A percentile compares a stretch with the other conserved stretches of the same genome.
These are phyloP conservation scores for Rachicladosporium sp. DNA, from an alignment of 2,329 filamentous ascomycete genomes.

Conservation along the genomic window DNA sequence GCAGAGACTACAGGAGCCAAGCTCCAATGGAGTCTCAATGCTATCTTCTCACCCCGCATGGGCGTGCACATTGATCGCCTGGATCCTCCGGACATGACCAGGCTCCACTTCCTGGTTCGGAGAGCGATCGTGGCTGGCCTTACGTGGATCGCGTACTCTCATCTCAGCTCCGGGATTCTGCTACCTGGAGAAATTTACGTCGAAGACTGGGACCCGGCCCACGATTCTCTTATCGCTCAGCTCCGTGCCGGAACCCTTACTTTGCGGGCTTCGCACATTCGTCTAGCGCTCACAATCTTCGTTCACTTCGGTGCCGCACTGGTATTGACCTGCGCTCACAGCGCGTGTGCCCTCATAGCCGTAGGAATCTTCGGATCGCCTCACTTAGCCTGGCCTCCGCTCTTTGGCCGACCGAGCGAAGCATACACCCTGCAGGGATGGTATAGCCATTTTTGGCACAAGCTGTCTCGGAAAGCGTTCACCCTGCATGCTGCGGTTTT, in stretches of 20 bases:
- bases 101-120: neutral
- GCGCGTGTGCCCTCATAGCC: slow-evolving; percentile 2
- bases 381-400: slow-evolving; percentile 1
- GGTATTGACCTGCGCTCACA: slow-evolving; percentile 1
- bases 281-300: slow-evolving; percentile 1
- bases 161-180: slow-evolving; percentile 1
- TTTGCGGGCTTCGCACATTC: neutral
- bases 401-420: slow-evolving; percentile 1
- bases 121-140: neutral
- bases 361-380: slow-evolving; percentile 3
- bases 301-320: slow-evolving; percentile 2
- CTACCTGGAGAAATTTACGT: neutral
- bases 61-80: slow-evolving; percentile 2
- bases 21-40: slow-evolving; percentile 2
- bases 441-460: slow-evolving; percentile 6
- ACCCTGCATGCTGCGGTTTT: slow-evolving; percentile 2
- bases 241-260: slow-evolving; percentile 1
- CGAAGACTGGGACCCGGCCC: neutral
- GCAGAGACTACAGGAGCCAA: neutral
- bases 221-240: slow-evolving; percentile 2
- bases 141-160: slow-evolving; percentile 1
- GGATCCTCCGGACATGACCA: slow-evolving; percentile 1
- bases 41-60: slow-evolving; percentile 5
- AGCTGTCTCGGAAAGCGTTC: slow-evolving; percentile 4
- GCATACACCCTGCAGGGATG: slow-evolving; percentile 4